Evolutionary conservation across 768 basidiomycete species (phyloP), one percentile per base, ranked within the genome.

Genomic region (Podaxis carcinomalis): DNA sequence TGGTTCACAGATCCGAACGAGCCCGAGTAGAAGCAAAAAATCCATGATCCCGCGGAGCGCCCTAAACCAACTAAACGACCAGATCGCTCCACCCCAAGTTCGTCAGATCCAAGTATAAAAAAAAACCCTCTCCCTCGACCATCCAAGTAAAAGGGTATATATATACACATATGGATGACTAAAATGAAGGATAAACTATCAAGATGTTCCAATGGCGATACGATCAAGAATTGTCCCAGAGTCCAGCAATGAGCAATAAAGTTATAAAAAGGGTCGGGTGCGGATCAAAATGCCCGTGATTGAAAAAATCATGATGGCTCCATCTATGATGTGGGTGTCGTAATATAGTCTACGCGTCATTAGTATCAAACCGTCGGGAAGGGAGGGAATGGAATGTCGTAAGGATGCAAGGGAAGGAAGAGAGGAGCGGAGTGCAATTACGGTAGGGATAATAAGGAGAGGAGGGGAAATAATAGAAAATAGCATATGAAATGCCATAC

Each of bases 1-100:
- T 81, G 76, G 75, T 75, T 5, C 66, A 69, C 42, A 68, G 56
- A 11, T 60, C 63, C 27, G 62, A 56, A 27, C 40, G 40, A 39
- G 11, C 11, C 5, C 27, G 27, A 28, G 27, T 28, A 28, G 27
- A 5, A 28, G 27, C 1, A 28, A 28, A 28, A 28, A 28, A 1
- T 6, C 6, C 27, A 28, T 28, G 27, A 28, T 28, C 27, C 27
- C 27, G 27, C 27, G 27, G 27, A 28, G 27, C 1, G 27, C 27
- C 1, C 27, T 5, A 40, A 40, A 40, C n/a, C 39, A 40, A 16
- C 39, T 40, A 40, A 40, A 40, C 27, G 39, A 39, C 39, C 5
- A 13, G 39, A 42, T 19, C 2, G n/a, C 5, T 6, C 40, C 27
- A 28, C 27, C 27, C 27, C 27, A 6, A 28, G 27, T 28, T 6